phyloP scores from a whole-genome alignment of 2,329 filamentous ascomycete species.

The Pseudocercospora crystallina region DNA sequence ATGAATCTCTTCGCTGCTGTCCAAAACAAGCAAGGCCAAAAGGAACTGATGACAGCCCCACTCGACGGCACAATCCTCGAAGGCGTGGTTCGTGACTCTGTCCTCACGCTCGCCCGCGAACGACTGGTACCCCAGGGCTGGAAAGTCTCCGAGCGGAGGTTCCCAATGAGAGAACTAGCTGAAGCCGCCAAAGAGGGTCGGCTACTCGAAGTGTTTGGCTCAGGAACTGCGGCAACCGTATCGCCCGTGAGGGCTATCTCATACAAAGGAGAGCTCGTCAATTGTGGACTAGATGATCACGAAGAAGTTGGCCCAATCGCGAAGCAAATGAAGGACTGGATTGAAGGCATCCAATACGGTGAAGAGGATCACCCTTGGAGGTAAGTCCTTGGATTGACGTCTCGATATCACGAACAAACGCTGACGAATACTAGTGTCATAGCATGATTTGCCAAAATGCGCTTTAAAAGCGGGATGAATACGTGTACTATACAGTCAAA shows the following conservation, averaged over 20 bases:
- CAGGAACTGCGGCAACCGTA: slow-evolving; percentile 92
- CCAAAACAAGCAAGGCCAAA: slow-evolving; percentile 83
- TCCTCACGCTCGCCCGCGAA: slow-evolving; percentile 83
- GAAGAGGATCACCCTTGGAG: slow-evolving; percentile 93
- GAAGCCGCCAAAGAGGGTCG: slow-evolving; percentile 81
- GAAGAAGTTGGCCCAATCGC: slow-evolving; percentile 89
- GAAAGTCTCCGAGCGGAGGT: slow-evolving; percentile 84
- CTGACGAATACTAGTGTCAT: too few species aligned
- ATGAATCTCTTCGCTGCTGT: slow-evolving; percentile 97
- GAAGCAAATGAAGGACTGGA: slow-evolving; percentile 90
- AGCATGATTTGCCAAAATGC: too few species aligned
- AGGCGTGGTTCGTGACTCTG: slow-evolving; percentile 89
- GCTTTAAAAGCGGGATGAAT: too few species aligned
- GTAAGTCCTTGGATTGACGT: slow-evolving; percentile 11
- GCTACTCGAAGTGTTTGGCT: slow-evolving; percentile 87
- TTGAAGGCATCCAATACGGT: slow-evolving; percentile 92
- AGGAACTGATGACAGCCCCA: slow-evolving; percentile 91
- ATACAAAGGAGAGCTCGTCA: slow-evolving; percentile 78
- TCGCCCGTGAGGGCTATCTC: slow-evolving; percentile 85
- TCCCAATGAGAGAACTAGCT: slow-evolving; percentile 82
- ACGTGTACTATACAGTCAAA: too few species aligned
- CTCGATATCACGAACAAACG: too few species aligned
- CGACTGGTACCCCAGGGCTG: slow-evolving; percentile 81
- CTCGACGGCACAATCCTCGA: slow-evolving; percentile 95
- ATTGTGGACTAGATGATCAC: slow-evolving; percentile 70